These are phyloP conservation scores for Mortierella antarctica DNA, from an alignment of 192 early-diverging fungal species.

Conservation along the genomic window DNA sequence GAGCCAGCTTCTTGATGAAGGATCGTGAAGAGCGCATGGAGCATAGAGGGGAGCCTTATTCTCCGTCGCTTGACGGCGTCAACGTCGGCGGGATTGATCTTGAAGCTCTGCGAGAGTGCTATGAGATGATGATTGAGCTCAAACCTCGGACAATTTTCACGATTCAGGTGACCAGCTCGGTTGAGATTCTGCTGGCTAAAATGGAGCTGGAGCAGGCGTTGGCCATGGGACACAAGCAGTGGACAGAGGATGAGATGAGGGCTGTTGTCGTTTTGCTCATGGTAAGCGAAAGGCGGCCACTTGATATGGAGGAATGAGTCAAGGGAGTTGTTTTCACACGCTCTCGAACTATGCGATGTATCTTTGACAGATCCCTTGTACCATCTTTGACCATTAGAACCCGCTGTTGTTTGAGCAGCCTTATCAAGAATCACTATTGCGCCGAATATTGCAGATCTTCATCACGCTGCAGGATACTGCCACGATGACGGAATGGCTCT, in stretches of 20 bases:
- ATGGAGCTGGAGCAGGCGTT: constrained; percentile 61
- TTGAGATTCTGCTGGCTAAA: constrained; percentile 66
- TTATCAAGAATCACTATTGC: constrained; percentile 60
- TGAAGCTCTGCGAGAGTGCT: constrained; percentile 41
- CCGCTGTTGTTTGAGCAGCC: constrained; percentile 61
- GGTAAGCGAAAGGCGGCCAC: constrained; percentile 18
- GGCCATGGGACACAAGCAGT: constrained; percentile 6
- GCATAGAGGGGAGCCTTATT: neutral
- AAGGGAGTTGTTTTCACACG: neutral
- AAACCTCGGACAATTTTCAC: constrained; percentile 48
- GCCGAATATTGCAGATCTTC: constrained; percentile 56
- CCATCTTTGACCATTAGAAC: constrained; percentile 53
- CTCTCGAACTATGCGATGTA: constrained; percentile 3
- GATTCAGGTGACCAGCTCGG: constrained; percentile 58
- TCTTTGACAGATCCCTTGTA: neutral
- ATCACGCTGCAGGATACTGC: constrained; percentile 50
- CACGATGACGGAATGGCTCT: constrained; percentile 62
- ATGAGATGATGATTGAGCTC: constrained; percentile 49
- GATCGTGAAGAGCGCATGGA: constrained; percentile 7
- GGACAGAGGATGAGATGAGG: constrained; percentile 50
- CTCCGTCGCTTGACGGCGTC: neutral
- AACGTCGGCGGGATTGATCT: constrained; percentile 50
- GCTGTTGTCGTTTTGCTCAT: constrained; percentile 37
- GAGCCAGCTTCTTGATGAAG: constrained; percentile 43
- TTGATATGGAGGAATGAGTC: no score